Conservation (phyloP, 345 rosid genomes). For the Turnera subulata region DNA sequence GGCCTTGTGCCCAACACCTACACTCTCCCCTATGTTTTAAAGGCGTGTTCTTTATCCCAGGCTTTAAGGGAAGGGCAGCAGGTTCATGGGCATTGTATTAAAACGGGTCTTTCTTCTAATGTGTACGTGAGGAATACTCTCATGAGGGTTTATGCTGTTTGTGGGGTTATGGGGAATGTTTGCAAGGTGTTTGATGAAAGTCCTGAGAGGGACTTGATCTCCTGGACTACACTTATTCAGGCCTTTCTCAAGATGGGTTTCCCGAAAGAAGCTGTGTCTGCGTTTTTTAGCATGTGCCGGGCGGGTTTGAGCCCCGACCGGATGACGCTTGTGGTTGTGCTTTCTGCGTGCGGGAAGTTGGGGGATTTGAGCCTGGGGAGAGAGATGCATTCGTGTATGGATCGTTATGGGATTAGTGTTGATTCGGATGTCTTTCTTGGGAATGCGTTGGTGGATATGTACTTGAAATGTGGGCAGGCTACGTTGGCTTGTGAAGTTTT, state of each 20-base stretch:
- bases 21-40: no score
- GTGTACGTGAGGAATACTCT: constrained; percentile 42
- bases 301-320: constrained; percentile 28
- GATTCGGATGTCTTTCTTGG: constrained; percentile 42
- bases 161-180: constrained; percentile 29
- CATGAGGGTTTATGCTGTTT: constrained; percentile 41
- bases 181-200: constrained; percentile 29
- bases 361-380: constrained; percentile 45
- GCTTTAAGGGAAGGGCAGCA: no score
- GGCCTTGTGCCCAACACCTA: no score
- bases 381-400: constrained; percentile 32
- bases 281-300: constrained; percentile 37
- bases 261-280: constrained; percentile 27
- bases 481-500: constrained; percentile 31
- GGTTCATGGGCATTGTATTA: constrained; percentile 39
- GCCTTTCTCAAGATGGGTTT: constrained; percentile 36
- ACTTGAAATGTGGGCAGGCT: constrained; percentile 36
- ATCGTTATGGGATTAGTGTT: constrained; percentile 8
- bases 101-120: constrained; percentile 29
- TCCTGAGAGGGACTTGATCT: constrained; percentile 38
- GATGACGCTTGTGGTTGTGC: constrained; percentile 37
- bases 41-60: no score
- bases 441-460: constrained; percentile 48
- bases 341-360: constrained; percentile 44
- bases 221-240: constrained; percentile 56